phyloP scores from a whole-genome alignment of 2,329 filamentous ascomycete genomes.

The Fusarium anguioides region DNA sequence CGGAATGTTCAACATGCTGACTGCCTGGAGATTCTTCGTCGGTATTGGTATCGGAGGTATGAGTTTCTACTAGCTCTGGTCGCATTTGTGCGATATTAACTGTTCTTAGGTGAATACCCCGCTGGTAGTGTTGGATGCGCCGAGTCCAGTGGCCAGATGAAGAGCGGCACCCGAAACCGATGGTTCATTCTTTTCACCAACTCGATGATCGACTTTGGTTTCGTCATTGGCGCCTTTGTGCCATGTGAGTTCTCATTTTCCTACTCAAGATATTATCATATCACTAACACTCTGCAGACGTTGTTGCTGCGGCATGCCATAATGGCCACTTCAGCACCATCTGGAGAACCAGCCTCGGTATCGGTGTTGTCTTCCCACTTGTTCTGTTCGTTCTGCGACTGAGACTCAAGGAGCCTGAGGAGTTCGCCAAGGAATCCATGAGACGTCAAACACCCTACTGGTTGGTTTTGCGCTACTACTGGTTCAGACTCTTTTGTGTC shows the following conservation, averaged over 20 bases:
- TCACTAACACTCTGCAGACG: constrained; percentile 45
- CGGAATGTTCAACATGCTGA: constrained; percentile 80
- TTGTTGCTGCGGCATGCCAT: constrained; percentile 66
- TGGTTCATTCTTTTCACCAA: constrained; percentile 96
- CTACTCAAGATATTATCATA: accelerated
- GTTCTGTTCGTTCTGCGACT: constrained; percentile 77
- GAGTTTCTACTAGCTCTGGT: not conserved
- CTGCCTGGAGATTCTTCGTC: constrained; percentile 86
- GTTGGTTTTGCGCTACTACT: constrained; percentile 74
- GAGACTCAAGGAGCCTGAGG: constrained; percentile 81
- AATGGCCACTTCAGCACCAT: constrained; percentile 75
- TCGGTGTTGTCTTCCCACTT: constrained; percentile 82
- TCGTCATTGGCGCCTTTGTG: constrained; percentile 82
- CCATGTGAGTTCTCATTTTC: constrained; percentile 58
- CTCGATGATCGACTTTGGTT: constrained; percentile 85
- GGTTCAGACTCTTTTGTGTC: constrained; percentile 76
- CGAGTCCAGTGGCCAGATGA: constrained; percentile 85
- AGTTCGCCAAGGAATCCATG: constrained; percentile 79
- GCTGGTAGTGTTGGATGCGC: constrained; percentile 86
- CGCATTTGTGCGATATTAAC: not conserved
- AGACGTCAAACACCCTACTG: constrained; percentile 66
- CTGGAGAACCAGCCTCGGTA: constrained; percentile 84
- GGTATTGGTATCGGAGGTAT: constrained; percentile 80
- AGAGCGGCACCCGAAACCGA: constrained; percentile 81
- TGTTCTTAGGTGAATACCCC: constrained; percentile 70